These are phyloP conservation scores for Grosmannia serpens DNA, from an alignment of 2,329 filamentous ascomycete genomes.

Conservation along the genomic window DNA sequence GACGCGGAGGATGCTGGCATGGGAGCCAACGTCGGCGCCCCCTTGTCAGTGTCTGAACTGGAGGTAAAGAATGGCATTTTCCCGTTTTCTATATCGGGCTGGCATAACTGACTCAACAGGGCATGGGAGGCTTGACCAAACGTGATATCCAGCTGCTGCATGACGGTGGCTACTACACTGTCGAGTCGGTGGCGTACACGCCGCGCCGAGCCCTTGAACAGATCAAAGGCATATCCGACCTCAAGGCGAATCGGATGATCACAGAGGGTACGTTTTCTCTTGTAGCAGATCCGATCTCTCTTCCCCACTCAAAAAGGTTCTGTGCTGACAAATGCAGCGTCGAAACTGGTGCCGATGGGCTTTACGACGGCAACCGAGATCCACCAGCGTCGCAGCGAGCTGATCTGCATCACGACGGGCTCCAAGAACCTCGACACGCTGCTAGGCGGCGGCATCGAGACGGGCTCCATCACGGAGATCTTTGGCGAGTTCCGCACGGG, in stretches of 20 bases:
- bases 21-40: constrained; percentile 77
- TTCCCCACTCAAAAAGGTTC: background rate
- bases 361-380: constrained; percentile 99
- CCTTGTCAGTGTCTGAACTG: constrained; percentile 72
- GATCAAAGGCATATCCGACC: constrained; percentile 96
- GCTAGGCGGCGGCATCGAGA: constrained; percentile 88
- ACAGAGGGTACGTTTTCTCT: constrained; percentile 60
- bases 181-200: constrained; percentile 90
- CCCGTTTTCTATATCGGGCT: background rate
- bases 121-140: constrained; percentile 79
- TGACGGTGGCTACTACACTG: constrained; percentile 88
- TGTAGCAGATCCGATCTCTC: background rate
- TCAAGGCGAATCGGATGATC: constrained; percentile 86
- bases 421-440: constrained; percentile 96
- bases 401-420: constrained; percentile 96
- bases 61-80: constrained; percentile 50
- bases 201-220: constrained; percentile 76
- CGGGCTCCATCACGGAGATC: constrained; percentile 93
- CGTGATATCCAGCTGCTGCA: constrained; percentile 88
- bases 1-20: constrained; percentile 57
- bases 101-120: constrained; percentile 37
- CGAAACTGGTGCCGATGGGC: constrained; percentile 95
- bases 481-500: constrained; percentile 97
- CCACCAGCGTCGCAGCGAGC: constrained; percentile 90
- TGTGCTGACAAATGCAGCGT: constrained; percentile 41